Percentiles rank a stretch among this genome's conserved stretches.
Evolutionary conservation across 345 rosid genomes (phyloP).

Genomic region (Eucalyptus microcorys): DNA sequence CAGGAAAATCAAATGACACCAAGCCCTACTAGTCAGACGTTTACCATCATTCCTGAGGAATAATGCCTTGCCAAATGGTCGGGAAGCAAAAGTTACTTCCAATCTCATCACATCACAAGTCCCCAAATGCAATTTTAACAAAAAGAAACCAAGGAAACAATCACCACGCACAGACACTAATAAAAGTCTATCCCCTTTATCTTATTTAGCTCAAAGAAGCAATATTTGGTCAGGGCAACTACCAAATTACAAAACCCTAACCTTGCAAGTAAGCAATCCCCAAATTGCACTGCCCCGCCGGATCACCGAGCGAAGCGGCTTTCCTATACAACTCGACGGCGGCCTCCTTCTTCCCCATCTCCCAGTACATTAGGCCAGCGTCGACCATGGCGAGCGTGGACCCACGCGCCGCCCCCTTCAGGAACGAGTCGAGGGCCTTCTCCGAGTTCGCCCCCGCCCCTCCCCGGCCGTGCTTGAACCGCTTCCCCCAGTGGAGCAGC

Average conservation of each 20-base stretch:
- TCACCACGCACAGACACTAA: neutral
- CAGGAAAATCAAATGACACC: neutral
- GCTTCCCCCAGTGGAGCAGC: slow-evolving; percentile 67
- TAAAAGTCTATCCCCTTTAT: neutral
- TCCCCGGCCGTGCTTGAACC: slow-evolving; percentile 77
- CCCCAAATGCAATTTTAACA: neutral
- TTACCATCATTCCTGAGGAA: neutral
- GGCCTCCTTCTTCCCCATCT: slow-evolving; percentile 39
- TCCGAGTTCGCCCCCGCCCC: slow-evolving; percentile 49
- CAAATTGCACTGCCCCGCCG: slow-evolving; percentile 71
- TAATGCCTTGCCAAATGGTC: neutral
- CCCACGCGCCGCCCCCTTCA: slow-evolving; percentile 78
- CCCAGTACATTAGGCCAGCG: slow-evolving; percentile 89
- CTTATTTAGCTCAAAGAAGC: neutral
- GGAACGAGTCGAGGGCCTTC: slow-evolving; percentile 72
- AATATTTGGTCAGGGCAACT: neutral
- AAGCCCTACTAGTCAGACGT: neutral
- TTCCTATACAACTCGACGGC: slow-evolving; percentile 43
- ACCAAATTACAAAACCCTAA: neutral
- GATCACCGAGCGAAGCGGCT: slow-evolving; percentile 79
- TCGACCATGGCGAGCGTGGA: slow-evolving; percentile 98
- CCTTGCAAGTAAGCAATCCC: slow-evolving; percentile 80
- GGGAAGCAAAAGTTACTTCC: neutral
- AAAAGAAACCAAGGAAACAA: neutral
- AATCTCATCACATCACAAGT: neutral